phyloP scores from a whole-genome alignment of 1,284 basidiomycete genomes.

The Ceratobasidium sp. region DNA sequence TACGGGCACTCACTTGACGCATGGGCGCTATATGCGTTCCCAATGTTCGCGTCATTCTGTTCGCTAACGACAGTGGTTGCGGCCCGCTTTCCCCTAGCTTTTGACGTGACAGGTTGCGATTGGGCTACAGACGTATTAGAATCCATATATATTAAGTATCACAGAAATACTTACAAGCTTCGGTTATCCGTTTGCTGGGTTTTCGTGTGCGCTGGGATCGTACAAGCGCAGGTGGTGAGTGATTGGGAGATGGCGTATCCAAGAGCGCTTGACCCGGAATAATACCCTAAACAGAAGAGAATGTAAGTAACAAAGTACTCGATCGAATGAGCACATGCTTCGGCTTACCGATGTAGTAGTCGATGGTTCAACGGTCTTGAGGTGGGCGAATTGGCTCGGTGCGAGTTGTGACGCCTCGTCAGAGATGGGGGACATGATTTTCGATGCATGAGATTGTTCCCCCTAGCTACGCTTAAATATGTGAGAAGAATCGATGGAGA shows the following conservation, averaged over 20 bases:
- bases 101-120: background rate
- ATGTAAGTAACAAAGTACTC: too few relatives aligned
- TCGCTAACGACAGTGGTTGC: background rate
- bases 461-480: too few relatives aligned
- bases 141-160: too few relatives aligned
- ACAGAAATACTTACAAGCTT: too few relatives aligned
- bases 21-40: conserved; percentile 7
- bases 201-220: too few relatives aligned
- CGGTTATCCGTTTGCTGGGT: too few relatives aligned
- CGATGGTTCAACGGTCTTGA: conserved; percentile 2
- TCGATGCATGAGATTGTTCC: too few relatives aligned
- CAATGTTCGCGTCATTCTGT: background rate
- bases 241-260: too few relatives aligned
- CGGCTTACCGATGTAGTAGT: conserved; percentile 6
- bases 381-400: conserved; percentile 10
- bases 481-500: too few relatives aligned
- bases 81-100: background rate
- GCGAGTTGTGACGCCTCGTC: conserved; percentile 13
- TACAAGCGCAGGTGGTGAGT: too few relatives aligned
- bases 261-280: background rate
- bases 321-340: too few relatives aligned
- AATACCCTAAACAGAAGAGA: background rate
- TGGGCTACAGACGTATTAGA: background rate
- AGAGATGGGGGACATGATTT: background rate
- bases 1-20: conserved; percentile 34